Percentiles rank a stretch among this genome's conserved stretches.
These are phyloP conservation scores for Penicillium sp. DNA, from an alignment of 2,329 filamentous ascomycete genomes.

Conservation along the genomic window DNA sequence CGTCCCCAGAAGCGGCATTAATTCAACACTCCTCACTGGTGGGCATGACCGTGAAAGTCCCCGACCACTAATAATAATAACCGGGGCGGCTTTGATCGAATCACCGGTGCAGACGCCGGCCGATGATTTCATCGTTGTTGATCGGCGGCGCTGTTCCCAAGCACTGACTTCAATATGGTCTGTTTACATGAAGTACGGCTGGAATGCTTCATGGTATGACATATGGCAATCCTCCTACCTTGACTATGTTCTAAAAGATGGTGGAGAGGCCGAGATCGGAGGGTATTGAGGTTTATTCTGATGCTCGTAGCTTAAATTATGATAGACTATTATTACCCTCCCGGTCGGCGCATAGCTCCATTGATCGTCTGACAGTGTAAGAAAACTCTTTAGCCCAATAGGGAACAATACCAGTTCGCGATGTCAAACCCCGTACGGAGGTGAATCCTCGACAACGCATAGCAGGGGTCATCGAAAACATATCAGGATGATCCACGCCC, in stretches of 20 bases:
- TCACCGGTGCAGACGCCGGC: slow-evolving; percentile 13
- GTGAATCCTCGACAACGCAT: neutral
- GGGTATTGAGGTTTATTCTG: neutral
- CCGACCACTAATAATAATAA: slow-evolving; percentile 15
- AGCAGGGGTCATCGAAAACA: neutral
- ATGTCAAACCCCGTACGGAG: slow-evolving; percentile 1
- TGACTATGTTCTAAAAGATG: neutral
- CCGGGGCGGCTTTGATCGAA: slow-evolving; percentile 15
- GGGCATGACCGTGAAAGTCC: slow-evolving; percentile 1
- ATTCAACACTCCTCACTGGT: slow-evolving; percentile 20
- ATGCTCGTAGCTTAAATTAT: neutral
- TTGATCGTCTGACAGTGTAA: slow-evolving; percentile 15
- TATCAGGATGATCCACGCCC: slow-evolving; percentile 1
- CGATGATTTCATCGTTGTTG: slow-evolving; percentile 22
- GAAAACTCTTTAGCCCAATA: neutral
- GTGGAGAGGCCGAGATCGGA: neutral
- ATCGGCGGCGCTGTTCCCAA: slow-evolving; percentile 9
- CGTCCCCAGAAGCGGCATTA: slow-evolving; percentile 25
- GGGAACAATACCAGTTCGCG: slow-evolving; percentile 13
- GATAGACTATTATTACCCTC: neutral
- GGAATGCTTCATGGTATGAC: neutral
- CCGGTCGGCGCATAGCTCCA: neutral
- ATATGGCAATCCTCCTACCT: neutral
- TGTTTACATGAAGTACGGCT: neutral
- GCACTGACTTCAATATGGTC: neutral